phyloP scores from a whole-genome alignment of 768 basidiomycete species.

The Tremella yokohamensis region DNA sequence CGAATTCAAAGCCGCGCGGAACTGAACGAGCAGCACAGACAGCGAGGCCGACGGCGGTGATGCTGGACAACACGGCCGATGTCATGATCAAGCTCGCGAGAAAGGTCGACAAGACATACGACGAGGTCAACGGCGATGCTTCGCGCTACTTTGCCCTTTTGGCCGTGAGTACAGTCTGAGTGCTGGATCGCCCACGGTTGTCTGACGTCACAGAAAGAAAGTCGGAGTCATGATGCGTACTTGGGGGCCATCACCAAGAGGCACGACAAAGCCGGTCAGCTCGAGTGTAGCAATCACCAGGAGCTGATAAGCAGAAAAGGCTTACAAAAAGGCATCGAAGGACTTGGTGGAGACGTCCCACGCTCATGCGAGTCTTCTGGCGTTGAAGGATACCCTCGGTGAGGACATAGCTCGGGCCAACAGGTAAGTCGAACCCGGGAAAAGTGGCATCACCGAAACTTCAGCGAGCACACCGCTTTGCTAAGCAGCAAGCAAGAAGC shows the following conservation, averaged over 20 bases:
- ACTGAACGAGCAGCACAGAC: slow-evolving; percentile 14
- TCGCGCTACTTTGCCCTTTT: slow-evolving; percentile 22
- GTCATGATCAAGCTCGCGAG: slow-evolving; percentile 14
- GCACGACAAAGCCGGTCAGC: slow-evolving; percentile 17
- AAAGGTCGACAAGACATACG: slow-evolving; percentile 22
- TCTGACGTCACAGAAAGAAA: slow-evolving; percentile 16
- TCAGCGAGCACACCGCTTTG: slow-evolving; percentile 19
- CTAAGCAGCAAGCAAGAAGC: slow-evolving; percentile 17
- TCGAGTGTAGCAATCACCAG: neutral
- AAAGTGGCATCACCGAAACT: neutral
- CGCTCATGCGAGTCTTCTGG: slow-evolving; percentile 17
- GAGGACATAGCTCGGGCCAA: slow-evolving; percentile 14
- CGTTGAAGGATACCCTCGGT: slow-evolving; percentile 14
- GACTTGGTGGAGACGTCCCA: slow-evolving; percentile 14
- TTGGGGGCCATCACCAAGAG: slow-evolving; percentile 14
- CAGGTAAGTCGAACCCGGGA: slow-evolving; percentile 2
- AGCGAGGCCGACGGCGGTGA: slow-evolving; percentile 12
- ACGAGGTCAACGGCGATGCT: slow-evolving; percentile 19
- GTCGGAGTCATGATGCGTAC: slow-evolving; percentile 24
- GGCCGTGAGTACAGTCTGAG: slow-evolving; percentile 9
- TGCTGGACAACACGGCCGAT: slow-evolving; percentile 12
- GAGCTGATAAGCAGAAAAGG: slow-evolving; percentile 18
- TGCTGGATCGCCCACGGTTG: neutral
- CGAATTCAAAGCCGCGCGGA: too few relatives aligned
- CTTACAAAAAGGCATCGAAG: slow-evolving; percentile 26